phyloP scores from a whole-genome alignment of 2,329 filamentous ascomycete species.

The Fusarium floridanum region DNA sequence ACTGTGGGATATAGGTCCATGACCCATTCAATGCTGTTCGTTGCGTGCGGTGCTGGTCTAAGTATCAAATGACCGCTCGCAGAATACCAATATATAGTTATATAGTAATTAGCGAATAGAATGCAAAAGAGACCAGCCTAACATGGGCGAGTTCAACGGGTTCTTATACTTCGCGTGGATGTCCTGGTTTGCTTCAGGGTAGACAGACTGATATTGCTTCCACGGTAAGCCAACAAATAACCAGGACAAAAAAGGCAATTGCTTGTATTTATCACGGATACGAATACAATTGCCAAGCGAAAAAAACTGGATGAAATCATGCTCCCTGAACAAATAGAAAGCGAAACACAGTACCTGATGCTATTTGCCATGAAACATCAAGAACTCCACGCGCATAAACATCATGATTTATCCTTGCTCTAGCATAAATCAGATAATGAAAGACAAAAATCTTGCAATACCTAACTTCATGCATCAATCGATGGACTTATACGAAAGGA shows the following conservation, averaged over 20 bases:
- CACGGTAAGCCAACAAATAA: background rate
- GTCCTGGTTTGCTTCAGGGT: background rate
- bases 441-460: background rate
- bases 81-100: too few species aligned
- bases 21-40: background rate
- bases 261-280: background rate
- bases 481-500: conserved; percentile 7
- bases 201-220: background rate
- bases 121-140: background rate
- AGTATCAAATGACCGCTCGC: background rate
- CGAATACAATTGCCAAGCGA: background rate
- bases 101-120: background rate
- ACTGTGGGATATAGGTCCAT: background rate
- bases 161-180: background rate
- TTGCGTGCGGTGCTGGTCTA: too few species aligned
- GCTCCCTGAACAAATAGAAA: background rate
- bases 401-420: background rate
- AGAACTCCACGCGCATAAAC: background rate
- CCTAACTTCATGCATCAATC: conserved; percentile 3
- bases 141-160: background rate
- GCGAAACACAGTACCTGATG: background rate
- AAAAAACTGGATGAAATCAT: background rate
- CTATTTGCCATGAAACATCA: background rate
- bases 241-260: background rate
- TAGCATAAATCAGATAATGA: conserved; percentile 6